phyloP scores from a whole-genome alignment of 495 filamentous ascomycete species.

The Hypoxylon lenormandii region DNA sequence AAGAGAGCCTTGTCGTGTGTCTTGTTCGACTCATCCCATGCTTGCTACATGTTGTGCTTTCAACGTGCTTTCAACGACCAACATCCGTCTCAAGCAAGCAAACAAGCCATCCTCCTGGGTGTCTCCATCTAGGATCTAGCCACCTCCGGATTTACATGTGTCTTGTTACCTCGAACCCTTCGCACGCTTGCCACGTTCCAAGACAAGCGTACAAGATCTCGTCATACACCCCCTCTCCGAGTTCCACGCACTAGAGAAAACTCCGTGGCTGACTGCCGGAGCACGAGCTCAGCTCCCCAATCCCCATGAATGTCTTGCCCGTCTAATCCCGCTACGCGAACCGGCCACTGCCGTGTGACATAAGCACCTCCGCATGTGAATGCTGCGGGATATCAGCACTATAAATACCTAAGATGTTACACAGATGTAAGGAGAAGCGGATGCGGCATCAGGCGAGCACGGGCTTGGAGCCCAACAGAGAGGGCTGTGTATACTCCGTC shows the following conservation, averaged over 20 bases:
- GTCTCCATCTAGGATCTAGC: not conserved
- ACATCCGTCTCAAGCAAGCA: not conserved
- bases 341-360: not conserved
- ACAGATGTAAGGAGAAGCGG: constrained; percentile 1
- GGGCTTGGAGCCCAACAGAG: not conserved
- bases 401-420: not conserved
- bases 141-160: not conserved
- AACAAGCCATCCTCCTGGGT: not conserved
- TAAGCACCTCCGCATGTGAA: not conserved
- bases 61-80: not conserved
- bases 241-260: constrained; percentile 12
- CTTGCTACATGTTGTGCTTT: not conserved
- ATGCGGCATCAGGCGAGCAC: not conserved
- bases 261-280: constrained; percentile 29
- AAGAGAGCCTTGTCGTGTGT: too few relatives aligned
- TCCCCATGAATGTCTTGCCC: constrained; percentile 12
- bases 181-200: constrained; percentile 3
- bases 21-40: not conserved
- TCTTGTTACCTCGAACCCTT: not conserved
- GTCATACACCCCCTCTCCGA: constrained; percentile 12
- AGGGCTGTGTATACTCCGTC: constrained; percentile 17
- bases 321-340: constrained; percentile 6
- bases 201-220: constrained; percentile 30
- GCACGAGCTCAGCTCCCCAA: constrained; percentile 9
- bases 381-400: constrained; percentile 9